Evolutionary conservation across 805 yeast genomes (phyloP), one percentile per base, ranked within the genome.

Genomic region (Candida railenensis): DNA sequence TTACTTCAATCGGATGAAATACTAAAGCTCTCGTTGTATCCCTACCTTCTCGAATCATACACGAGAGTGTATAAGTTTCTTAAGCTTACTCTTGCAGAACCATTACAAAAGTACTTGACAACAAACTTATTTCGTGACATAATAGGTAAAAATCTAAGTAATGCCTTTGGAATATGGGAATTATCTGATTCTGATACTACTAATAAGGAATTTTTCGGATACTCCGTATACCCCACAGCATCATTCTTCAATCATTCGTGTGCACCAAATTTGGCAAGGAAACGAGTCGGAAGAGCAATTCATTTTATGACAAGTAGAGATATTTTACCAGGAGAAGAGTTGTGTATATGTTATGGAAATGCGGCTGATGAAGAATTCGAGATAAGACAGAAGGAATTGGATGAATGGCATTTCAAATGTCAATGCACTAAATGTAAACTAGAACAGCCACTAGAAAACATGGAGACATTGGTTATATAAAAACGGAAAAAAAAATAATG

Each of bases 91-190:
- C 55, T 76, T 11, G 76, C 77, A 0, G 54, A 57, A 1, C 50
- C 50, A 16, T 53, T 74, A 22, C 71, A 67, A 33, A 60, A 57
- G 1, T 50, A 57, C 14, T 57, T 82, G 12, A 69, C 74, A 3
- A 59, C 76, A 1, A 61, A 60, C 2, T 50, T 50, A 3, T 60
- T 82, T 15, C 65, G 87, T 40, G 62, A 65, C 14, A 72, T 80
- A 2, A 64, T 80, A 42, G 89, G 88, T 2, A 65, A 75, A 34
- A 85, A 83, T 52, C 76, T 81, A 42, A 83, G 85, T 14, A 83
- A 83, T 56, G 83, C 88, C 0, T 83, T 83, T 61, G 89, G 89
- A 1, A 80, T 82, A 19, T 82, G 88, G 86, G 80, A 83, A 42
- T 60, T 58, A 8, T 48, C 52, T 9, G 48, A 65, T 2, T 62